These are phyloP conservation scores for Stagonosporopsis chrysanthemi DNA, from an alignment of 2,329 filamentous ascomycete species.

Conservation along the genomic window DNA sequence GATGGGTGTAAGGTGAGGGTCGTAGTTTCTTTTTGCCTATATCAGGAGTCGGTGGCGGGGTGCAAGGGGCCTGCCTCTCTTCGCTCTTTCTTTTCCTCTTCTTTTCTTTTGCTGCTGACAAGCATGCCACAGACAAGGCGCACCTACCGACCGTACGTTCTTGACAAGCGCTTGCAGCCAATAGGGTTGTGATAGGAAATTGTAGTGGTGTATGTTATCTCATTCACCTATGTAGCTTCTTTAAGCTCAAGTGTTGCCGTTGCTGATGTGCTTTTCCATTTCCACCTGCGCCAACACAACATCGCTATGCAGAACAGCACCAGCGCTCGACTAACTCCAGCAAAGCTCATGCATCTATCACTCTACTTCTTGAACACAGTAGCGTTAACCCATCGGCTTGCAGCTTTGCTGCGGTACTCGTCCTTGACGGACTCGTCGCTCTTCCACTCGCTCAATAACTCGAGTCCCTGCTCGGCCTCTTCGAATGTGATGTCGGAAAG, in stretches of 20 bases:
- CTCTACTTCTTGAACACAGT: slow-evolving; percentile 42
- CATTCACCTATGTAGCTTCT: not conserved
- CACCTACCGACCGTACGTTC: too few relatives aligned
- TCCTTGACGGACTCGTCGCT: slow-evolving; percentile 59
- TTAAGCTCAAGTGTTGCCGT: not conserved
- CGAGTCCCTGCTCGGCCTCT: slow-evolving; percentile 63
- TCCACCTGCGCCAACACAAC: slow-evolving; percentile 2
- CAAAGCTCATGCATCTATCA: slow-evolving; percentile 3
- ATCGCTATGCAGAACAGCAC: slow-evolving; percentile 7
- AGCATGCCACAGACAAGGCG: too few relatives aligned
- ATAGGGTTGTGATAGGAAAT: too few relatives aligned
- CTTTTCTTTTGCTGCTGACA: too few relatives aligned
- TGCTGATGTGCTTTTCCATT: slow-evolving; percentile 2
- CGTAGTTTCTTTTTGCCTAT: too few relatives aligned
- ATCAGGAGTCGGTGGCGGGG: too few relatives aligned
- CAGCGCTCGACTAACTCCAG: not conserved
- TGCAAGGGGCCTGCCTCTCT: too few relatives aligned
- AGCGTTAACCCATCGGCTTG: slow-evolving; percentile 51
- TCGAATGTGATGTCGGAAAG: slow-evolving; percentile 60
- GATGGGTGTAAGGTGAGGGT: too few relatives aligned
- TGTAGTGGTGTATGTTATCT: not conserved
- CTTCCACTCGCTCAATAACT: slow-evolving; percentile 60
- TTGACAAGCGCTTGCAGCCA: too few relatives aligned
- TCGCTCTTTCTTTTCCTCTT: too few relatives aligned
- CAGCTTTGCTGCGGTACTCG: slow-evolving; percentile 55